phyloP scores from a whole-genome alignment of 164 flowering plant genomes.

The Annona cherimola region DNA sequence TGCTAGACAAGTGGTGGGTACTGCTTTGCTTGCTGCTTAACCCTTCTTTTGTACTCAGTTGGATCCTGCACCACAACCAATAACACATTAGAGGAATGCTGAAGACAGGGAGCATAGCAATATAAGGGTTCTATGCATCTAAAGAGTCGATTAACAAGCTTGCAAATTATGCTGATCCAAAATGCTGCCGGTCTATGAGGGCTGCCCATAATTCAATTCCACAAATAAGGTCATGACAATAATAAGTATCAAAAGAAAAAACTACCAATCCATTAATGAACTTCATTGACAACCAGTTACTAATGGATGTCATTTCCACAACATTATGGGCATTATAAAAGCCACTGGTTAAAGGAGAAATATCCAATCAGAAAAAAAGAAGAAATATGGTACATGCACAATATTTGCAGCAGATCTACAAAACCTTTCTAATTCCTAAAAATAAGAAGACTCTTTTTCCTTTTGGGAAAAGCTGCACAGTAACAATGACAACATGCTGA shows the following conservation, averaged over 20 bases:
- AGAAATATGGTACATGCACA: too few relatives aligned
- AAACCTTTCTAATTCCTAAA: too few relatives aligned
- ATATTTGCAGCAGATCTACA: too few relatives aligned
- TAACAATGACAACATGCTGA: too few relatives aligned
- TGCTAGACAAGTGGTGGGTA: slow-evolving; percentile 49
- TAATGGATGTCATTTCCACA: too few relatives aligned
- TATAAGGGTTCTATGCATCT: neutral
- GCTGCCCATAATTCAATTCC: neutral
- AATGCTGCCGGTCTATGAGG: neutral
- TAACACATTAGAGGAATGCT: neutral
- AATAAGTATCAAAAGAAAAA: neutral
- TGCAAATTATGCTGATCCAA: neutral
- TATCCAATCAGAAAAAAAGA: too few relatives aligned
- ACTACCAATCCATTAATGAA: too few relatives aligned
- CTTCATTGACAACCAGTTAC: too few relatives aligned
- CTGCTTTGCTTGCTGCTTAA: slow-evolving; percentile 68
- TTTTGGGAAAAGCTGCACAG: too few relatives aligned
- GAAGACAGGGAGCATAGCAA: neutral
- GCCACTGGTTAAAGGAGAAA: too few relatives aligned
- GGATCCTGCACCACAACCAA: slow-evolving; percentile 34
- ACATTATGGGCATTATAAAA: too few relatives aligned
- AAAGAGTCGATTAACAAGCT: neutral
- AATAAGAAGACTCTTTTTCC: too few relatives aligned
- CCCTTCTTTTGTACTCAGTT: slow-evolving; percentile 67
- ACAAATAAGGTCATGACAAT: neutral